These are phyloP conservation scores for Priceomyces haplophilus DNA, from an alignment of 805 yeast genomes.

Conservation along the genomic window DNA sequence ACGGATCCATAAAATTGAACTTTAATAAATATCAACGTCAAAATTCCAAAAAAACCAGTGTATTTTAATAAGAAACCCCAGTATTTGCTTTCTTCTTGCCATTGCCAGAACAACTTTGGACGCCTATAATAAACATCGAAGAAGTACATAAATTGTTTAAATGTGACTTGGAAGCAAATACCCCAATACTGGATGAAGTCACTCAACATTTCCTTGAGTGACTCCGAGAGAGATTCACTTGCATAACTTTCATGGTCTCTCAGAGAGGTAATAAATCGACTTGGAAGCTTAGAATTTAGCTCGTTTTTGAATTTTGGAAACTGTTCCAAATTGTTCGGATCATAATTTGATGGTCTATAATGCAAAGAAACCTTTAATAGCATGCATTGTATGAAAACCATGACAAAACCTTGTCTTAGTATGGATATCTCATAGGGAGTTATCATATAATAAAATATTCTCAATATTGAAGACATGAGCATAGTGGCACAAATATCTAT, in stretches of 20 bases:
- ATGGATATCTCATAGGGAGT: slow-evolving; percentile 80
- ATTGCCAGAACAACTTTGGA: slow-evolving; percentile 79
- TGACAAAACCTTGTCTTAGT: slow-evolving; percentile 74
- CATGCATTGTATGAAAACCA: slow-evolving; percentile 74
- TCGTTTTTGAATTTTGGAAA: slow-evolving; percentile 29
- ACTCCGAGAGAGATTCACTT: slow-evolving; percentile 5
- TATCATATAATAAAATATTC: slow-evolving; percentile 74
- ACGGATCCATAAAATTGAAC: slow-evolving; percentile 42
- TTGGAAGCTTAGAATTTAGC: slow-evolving; percentile 21
- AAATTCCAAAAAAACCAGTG: slow-evolving; percentile 33
- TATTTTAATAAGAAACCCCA: slow-evolving; percentile 62
- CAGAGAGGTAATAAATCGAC: slow-evolving; percentile 14
- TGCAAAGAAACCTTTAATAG: slow-evolving; percentile 61
- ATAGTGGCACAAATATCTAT: slow-evolving; percentile 92
- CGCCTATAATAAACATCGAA: slow-evolving; percentile 70
- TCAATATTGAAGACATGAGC: slow-evolving; percentile 70
- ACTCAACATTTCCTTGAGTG: slow-evolving; percentile 2
- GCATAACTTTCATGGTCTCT: slow-evolving; percentile 16
- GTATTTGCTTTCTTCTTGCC: slow-evolving; percentile 58
- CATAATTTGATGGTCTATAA: slow-evolving; percentile 45
- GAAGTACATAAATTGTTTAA: slow-evolving; percentile 44
- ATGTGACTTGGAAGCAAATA: slow-evolving; percentile 10
- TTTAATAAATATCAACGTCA: slow-evolving; percentile 40
- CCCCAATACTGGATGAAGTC: slow-evolving; percentile 8
- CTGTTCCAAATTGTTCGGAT: slow-evolving; percentile 30